Base-by-base conservation (phyloP, 2,329 filamentous ascomycete species). In the Diaporthe ilicicola region DNA sequence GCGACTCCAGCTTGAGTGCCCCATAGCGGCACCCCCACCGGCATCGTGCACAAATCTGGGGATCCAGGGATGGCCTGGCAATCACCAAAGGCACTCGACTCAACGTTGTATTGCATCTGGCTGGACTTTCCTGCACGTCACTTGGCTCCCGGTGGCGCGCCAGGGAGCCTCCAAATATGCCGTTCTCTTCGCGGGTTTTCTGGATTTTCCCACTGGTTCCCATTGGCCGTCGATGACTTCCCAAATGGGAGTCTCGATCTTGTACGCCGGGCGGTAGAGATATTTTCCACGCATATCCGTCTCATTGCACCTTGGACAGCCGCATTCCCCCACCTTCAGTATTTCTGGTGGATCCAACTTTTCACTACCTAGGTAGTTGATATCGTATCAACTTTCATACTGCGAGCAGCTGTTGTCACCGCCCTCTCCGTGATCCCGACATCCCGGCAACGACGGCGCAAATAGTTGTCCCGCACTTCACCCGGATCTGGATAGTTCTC, bases 131-230 rank as follows among this genome's bases (percentile, higher is more conserved):
- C 55, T 61, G 55, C 51, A 64, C 53, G 56, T 32, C 32, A 50
- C 50, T 34, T 42, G 50, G 46, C 61, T 54, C 56, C 59, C 42
- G 37, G 68, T 34, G 24, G 48, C 51, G 61, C 44, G 39, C 69
- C 44, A 22, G 15, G 34, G 42, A 62, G 59, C 59, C 59, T 50
- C 46, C 32, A 70, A 56, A 67, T n/a, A 34, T 70, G 69, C 69
- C 69, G 69, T 53, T 24, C 44, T 46, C 19, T 13, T 4, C 4
- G 61, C 53, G 44, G 51, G 4, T 29, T 56, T 70, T 51, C 59
- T 50, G 59, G 59, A 64, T 59, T 50, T 34, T 67, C 42, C 42
- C 53, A 32, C 9, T 37, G 59, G 55, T 29, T 42, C 53, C 67
- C 67, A 48, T 37, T 42, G 53, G 44, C n/a, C n/a, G 42, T 29